Evolutionary conservation across 2,329 filamentous ascomycete species (phyloP).

Genomic region (Zasmidium cellare): DNA sequence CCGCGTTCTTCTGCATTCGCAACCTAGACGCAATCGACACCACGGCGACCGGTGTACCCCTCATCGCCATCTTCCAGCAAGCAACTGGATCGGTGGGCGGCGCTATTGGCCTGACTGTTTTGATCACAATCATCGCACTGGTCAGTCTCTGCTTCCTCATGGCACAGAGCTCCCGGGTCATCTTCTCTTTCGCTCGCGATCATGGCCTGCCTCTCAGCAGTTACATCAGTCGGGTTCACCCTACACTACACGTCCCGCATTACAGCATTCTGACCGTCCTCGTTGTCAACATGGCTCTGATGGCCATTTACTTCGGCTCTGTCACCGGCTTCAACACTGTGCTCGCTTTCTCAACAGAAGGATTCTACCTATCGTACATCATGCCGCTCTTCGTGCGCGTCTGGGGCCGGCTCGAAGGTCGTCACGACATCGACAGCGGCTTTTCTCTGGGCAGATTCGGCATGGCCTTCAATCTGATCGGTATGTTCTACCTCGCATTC

Average conservation of each 20-base stretch:
- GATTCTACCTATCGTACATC: slow-evolving; percentile 58
- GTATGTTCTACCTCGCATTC: slow-evolving; percentile 53
- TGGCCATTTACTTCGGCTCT: not conserved
- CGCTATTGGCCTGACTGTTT: slow-evolving; percentile 2
- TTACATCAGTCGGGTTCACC: slow-evolving; percentile 7
- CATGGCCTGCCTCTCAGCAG: slow-evolving; percentile 15
- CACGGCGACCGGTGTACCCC: not conserved
- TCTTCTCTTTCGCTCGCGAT: slow-evolving; percentile 21
- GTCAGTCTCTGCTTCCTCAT: not conserved
- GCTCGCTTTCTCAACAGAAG: slow-evolving; percentile 44
- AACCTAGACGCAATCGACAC: slow-evolving; percentile 4
- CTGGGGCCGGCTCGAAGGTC: slow-evolving; percentile 43
- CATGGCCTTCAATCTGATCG: slow-evolving; percentile 47
- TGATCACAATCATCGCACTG: slow-evolving; percentile 7
- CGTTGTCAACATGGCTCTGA: not conserved
- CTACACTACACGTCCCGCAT: not conserved
- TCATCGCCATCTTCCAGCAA: slow-evolving; percentile 9
- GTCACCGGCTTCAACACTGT: not conserved
- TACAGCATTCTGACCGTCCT: not conserved
- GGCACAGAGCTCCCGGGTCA: slow-evolving; percentile 6
- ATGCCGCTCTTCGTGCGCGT: slow-evolving; percentile 54
- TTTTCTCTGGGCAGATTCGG: slow-evolving; percentile 47
- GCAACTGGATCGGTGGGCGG: slow-evolving; percentile 9
- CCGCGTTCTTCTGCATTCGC: slow-evolving; percentile 8
- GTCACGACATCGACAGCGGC: slow-evolving; percentile 43